A percentile compares a stretch with the other conserved stretches of the same genome.
phyloP scores from a whole-genome alignment of 2,329 filamentous ascomycete genomes.

The Coleophoma eucalyptorum region DNA sequence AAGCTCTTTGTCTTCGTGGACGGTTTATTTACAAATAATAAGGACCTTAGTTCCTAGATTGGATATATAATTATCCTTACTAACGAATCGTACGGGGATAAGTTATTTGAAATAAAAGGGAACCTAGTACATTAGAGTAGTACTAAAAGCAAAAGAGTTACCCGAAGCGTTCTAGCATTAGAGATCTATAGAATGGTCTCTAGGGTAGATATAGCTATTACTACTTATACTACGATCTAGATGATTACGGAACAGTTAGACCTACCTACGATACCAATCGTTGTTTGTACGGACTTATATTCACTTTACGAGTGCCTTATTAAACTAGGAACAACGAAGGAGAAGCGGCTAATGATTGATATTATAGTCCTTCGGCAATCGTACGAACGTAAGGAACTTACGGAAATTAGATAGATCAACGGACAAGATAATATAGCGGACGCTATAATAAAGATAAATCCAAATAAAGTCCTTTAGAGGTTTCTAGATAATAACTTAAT shows the following conservation, averaged over 20 bases:
- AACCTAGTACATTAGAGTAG: conserved; percentile 13
- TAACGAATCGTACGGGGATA: conserved; percentile 3
- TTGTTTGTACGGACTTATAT: conserved; percentile 12
- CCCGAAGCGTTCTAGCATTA: conserved; percentile 6
- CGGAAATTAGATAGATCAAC: conserved; percentile 14
- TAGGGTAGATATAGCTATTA: conserved; percentile 9
- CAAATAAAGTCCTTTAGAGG: conserved; percentile 4
- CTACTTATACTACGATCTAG: conserved; percentile 3
- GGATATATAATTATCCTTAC: conserved; percentile 12
- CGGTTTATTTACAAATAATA: conserved; percentile 13
- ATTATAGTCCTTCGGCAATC: conserved; percentile 14
- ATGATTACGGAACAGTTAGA: conserved; percentile 1
- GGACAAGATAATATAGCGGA: conserved; percentile 8
- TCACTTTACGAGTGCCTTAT: conserved; percentile 14
- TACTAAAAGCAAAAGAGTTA: conserved; percentile 12
- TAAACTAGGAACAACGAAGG: conserved; percentile 11
- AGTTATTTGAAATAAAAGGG: conserved; percentile 5
- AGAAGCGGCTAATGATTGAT: conserved; percentile 17
- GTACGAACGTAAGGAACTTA: conserved; percentile 11
- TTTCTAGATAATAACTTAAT: conserved; percentile 9
- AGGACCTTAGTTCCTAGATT: conserved; percentile 14
- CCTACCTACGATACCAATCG: conserved; percentile 3
- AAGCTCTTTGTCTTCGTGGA: conserved; percentile 13
- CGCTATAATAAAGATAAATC: conserved; percentile 7
- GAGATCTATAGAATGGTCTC: conserved; percentile 11